Evolutionary conservation across 2,329 filamentous ascomycete genomes (phyloP), one percentile per base, ranked within the genome.

Genomic region (Neospermospora avenae): DNA sequence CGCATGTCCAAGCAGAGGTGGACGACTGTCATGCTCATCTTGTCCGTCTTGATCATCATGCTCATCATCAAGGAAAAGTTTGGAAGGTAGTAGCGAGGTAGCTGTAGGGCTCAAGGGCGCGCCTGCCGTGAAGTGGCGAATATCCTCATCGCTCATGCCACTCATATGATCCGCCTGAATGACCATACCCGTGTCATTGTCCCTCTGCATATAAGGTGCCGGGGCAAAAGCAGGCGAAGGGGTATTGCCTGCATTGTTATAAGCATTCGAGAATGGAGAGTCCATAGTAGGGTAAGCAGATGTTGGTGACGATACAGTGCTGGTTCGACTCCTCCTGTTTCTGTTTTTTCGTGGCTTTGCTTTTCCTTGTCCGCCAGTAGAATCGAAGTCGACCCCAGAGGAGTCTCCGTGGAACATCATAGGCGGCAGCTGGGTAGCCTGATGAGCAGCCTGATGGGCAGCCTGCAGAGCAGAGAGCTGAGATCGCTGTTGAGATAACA

Each of bases 61-160:
- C 76, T 87, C 85, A 41, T 86, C 80, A 51, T 89, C 87, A 55
- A 75, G 74, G 58, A 83, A 81, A 3, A 88, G 76, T 61, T 83
- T 84, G 1, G 89, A 89, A 0, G 90, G 90, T 16, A 96, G 76
- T 3, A 93, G 78, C 16, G 87, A 82, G 28, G 88, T 86, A 2
- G 90, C 90, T 3, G 88, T 89, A 1, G 90, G 90, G 68, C 89
- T 93, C 72, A 93, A 83, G 0, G 88, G 88, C 2, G 88, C 89
- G 28, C 84, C 85, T 18, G 80, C 82, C 3, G 81, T 85, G 37
- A 88, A 72, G 18, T 79, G 79, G 60, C 84, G 83, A 4, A 87
- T 75, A 18, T 88, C 86, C 1, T 84, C 81, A 34, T 89, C 87
- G 5, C 83, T 84, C 57, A 86, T 78, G 10, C 72, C 68, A 63